A percentile compares a stretch with the other conserved stretches of the same genome.
Evolutionary conservation across 2,329 filamentous ascomycete species (phyloP).

Genomic region (Mycosphaerelloides madeirae): DNA sequence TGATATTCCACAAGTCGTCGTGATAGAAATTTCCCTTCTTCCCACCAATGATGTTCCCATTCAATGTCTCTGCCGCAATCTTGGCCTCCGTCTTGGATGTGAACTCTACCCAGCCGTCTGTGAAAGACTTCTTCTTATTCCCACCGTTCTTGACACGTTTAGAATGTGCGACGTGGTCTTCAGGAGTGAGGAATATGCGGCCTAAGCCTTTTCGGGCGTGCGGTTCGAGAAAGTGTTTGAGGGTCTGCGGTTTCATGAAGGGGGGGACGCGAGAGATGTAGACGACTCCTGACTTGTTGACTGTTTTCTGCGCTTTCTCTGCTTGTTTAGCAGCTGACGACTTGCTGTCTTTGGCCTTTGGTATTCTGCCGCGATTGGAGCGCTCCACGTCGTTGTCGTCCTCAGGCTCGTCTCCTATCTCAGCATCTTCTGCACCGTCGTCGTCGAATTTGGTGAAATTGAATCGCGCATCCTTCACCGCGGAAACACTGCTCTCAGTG

Average conservation of each 20-base stretch:
- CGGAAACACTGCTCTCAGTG: not conserved
- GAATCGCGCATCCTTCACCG: slow-evolving; percentile 12
- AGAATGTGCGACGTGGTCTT: slow-evolving; percentile 62
- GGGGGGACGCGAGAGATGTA: slow-evolving; percentile 81
- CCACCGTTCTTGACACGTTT: slow-evolving; percentile 67
- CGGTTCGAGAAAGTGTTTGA: slow-evolving; percentile 68
- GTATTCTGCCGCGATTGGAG: slow-evolving; percentile 5
- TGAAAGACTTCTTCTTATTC: slow-evolving; percentile 77
- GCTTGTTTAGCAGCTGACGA: slow-evolving; percentile 62
- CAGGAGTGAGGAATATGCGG: slow-evolving; percentile 73
- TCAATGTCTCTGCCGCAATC: slow-evolving; percentile 68
- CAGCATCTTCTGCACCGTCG: slow-evolving; percentile 30
- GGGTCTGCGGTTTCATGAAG: slow-evolving; percentile 79
- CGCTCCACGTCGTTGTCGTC: slow-evolving; percentile 27
- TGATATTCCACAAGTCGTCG: slow-evolving; percentile 80
- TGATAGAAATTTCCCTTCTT: slow-evolving; percentile 81
- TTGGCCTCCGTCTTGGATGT: slow-evolving; percentile 71
- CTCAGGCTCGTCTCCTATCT: slow-evolving; percentile 10
- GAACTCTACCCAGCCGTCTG: slow-evolving; percentile 85
- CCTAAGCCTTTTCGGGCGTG: slow-evolving; percentile 64
- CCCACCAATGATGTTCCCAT: slow-evolving; percentile 72
- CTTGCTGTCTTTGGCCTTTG: slow-evolving; percentile 17
- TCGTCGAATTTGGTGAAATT: slow-evolving; percentile 13
- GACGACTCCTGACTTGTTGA: slow-evolving; percentile 71
- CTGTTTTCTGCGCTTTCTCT: slow-evolving; percentile 58